Evolutionary conservation across 106 monocot species (phyloP).

Genomic region (Platanthera zijinensis): DNA sequence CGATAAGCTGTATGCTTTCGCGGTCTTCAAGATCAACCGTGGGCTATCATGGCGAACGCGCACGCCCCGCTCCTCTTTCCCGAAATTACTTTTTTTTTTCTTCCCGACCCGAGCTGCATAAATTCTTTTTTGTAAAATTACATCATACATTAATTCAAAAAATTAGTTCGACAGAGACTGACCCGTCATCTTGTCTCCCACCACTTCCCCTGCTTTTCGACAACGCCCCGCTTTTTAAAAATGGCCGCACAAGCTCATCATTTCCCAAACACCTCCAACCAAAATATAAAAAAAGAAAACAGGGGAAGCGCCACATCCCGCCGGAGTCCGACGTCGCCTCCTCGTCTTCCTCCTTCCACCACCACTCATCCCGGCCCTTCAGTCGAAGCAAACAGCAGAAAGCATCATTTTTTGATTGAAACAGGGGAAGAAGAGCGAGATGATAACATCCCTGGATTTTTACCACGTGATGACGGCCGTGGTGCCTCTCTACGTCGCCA

Average conservation of each 20-base stretch:
- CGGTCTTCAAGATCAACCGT: background rate
- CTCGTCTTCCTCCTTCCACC: background rate
- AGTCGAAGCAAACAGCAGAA: background rate
- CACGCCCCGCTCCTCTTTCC: background rate
- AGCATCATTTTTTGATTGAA: background rate
- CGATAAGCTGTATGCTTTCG: constrained; percentile 1
- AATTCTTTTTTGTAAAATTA: background rate
- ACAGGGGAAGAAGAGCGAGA: background rate
- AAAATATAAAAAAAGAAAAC: background rate
- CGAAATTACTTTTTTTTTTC: too few relatives aligned
- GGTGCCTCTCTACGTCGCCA: constrained; percentile 56
- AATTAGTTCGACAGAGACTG: background rate
- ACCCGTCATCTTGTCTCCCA: background rate
- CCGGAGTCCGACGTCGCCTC: background rate
- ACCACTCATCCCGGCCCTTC: too few relatives aligned
- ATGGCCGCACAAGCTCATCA: background rate
- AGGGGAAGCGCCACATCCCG: background rate
- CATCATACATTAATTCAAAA: background rate
- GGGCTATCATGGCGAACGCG: background rate
- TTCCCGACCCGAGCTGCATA: background rate
- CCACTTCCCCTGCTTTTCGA: constrained; percentile 3
- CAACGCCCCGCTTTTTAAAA: background rate
- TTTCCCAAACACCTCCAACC: background rate
- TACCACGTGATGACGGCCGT: constrained; percentile 58
- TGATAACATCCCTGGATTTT: constrained; percentile 30